Evolutionary conservation across 305 asterid species (phyloP), one percentile per base, ranked within the genome.

Genomic region (Plantago lanceolata): DNA sequence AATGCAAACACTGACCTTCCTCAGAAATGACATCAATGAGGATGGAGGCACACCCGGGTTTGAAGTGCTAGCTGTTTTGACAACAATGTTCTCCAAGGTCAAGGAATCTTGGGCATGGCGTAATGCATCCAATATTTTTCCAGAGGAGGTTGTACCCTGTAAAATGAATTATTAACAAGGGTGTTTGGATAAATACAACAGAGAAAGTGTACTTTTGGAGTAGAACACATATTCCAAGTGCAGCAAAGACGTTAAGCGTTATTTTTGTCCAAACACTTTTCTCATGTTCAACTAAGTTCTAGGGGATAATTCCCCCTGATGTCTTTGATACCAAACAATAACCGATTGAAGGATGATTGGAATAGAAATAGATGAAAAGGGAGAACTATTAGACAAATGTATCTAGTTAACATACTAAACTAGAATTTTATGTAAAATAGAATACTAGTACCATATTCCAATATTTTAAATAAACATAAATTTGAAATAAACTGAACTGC

Each of bases 1-100:
- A 54, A 62, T 40, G 40, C 43, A 71, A 47, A 62, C 49, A 61
- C 84, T 68, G 65, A 89, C 98, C 98, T 87, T 85, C 69, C 72
- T 77, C 67, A 93, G 73, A 80, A 93, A 93, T 68, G 92, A 74
- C 97, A 93, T 89, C 67, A 93, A 65, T 3, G 98, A 93, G 69
- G 98, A 93, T 49, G 98, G 97, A 48, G 96, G 98, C 69, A 83
- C 76, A 64, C 99, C 99, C 61, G 97, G 96, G 79, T 93, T 93
- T 52, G 88, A 76, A 62, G 78, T 61, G 76, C 89, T 87, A 19
- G 97, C 97, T 72, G 59, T 76, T 60, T 87, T 75, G 61, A 87
- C 76, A 65, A 79, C 73, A 55, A 89, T 72, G 61, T 68, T 75
- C 57, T 78, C 92, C 59, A 64, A 29, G 45, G 28, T 71, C 65